phyloP scores from a whole-genome alignment of 768 basidiomycete species.

The Leucosporidium creatinivorum region DNA sequence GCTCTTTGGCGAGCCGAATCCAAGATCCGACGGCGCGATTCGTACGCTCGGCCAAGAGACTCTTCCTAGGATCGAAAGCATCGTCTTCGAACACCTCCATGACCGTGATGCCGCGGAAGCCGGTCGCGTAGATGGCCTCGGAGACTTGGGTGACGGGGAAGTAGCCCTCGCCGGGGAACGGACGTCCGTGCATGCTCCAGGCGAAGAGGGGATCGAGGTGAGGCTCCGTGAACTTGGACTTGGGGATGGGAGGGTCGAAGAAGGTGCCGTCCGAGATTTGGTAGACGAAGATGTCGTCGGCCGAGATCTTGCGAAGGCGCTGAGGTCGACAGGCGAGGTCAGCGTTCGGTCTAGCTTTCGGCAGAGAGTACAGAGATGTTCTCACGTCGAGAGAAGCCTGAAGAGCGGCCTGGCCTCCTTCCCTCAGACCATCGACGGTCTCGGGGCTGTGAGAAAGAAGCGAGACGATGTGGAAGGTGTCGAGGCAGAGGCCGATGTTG shows the following conservation, averaged over 20 bases:
- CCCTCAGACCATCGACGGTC: background rate
- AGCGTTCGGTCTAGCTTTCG: background rate
- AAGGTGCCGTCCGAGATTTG: slow-evolving; percentile 12
- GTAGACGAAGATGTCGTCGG: slow-evolving; percentile 11
- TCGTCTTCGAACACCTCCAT: slow-evolving; percentile 17
- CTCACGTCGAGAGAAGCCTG: slow-evolving; percentile 10
- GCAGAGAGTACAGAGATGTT: background rate
- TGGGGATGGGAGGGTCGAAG: slow-evolving; percentile 10
- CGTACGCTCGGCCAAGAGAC: background rate
- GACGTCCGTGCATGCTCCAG: slow-evolving; percentile 8
- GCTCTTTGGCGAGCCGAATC: slow-evolving; percentile 4
- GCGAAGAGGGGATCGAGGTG: slow-evolving; percentile 14
- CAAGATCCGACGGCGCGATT: slow-evolving; percentile 6
- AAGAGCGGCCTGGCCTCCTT: slow-evolving; percentile 1
- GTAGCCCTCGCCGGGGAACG: slow-evolving; percentile 21
- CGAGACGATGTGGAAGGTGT: slow-evolving; percentile 17
- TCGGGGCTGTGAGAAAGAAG: slow-evolving; percentile 3
- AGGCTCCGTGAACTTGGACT: slow-evolving; percentile 5
- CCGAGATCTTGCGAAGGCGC: slow-evolving; percentile 7
- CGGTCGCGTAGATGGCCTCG: slow-evolving; percentile 14
- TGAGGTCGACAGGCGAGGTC: background rate
- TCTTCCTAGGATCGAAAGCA: background rate
- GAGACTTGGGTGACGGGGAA: slow-evolving; percentile 16
- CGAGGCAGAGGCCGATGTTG: slow-evolving; percentile 20
- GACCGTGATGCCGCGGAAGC: slow-evolving; percentile 3